Conservation (phyloP, 1,284 basidiomycete genomes). For the Naganishia sp. region DNA sequence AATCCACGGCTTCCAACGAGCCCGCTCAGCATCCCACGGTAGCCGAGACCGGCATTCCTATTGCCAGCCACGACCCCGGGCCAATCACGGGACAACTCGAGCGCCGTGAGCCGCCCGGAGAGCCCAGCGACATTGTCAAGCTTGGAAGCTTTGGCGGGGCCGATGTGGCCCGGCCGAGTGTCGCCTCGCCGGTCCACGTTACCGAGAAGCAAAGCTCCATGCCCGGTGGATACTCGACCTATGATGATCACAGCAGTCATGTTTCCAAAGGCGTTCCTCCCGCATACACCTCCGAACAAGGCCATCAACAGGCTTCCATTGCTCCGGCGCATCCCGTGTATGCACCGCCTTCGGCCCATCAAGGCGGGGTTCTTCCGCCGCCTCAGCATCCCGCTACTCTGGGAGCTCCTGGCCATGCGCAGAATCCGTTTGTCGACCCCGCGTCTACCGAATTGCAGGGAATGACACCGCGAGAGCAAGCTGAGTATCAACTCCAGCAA, state of each 20-base stretch:
- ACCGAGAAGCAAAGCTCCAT: constrained; percentile 8
- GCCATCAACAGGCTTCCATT: background rate
- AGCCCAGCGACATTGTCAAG: constrained; percentile 27
- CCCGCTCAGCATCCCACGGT: constrained; percentile 29
- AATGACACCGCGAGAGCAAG: constrained; percentile 28
- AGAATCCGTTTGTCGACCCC: constrained; percentile 11
- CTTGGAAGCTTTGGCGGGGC: constrained; percentile 30
- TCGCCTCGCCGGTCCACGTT: background rate
- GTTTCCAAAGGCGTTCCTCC: constrained; percentile 8
- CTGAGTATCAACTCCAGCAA: constrained; percentile 25
- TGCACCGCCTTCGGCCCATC: constrained; percentile 9
- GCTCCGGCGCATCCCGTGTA: constrained; percentile 7
- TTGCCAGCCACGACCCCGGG: constrained; percentile 18
- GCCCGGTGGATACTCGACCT: constrained; percentile 3
- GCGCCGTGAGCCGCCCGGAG: constrained; percentile 18
- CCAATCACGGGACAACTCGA: constrained; percentile 29
- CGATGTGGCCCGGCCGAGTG: constrained; percentile 9
- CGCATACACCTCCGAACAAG: constrained; percentile 15
- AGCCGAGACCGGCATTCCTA: constrained; percentile 33
- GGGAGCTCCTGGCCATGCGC: constrained; percentile 5
- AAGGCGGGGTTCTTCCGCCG: constrained; percentile 13
- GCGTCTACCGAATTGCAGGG: constrained; percentile 6
- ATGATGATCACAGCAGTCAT: background rate
- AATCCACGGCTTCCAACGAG: background rate
- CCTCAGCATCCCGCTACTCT: constrained; percentile 29